Conservation (phyloP, 495 filamentous ascomycete genomes). For the Penicillium paxilli region DNA sequence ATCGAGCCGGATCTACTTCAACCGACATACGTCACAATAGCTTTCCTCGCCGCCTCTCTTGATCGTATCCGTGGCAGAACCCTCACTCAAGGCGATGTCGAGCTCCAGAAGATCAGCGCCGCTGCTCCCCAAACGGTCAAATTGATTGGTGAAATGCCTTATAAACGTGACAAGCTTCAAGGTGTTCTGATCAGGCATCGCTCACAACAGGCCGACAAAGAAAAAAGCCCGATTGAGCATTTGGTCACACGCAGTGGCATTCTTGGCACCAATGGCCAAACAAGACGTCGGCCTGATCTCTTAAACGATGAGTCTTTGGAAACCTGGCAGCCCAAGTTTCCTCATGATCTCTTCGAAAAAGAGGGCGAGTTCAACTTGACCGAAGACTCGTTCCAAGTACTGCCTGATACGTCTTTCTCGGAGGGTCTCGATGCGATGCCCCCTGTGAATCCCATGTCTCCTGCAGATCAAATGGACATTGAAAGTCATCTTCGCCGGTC, state of each 20-base stretch:
- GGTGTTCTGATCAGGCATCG: slow-evolving; percentile 35
- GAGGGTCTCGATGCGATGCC: not conserved
- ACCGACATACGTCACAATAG: slow-evolving; percentile 55
- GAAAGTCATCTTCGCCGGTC: slow-evolving; percentile 3
- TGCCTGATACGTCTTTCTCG: not conserved
- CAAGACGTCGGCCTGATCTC: not conserved
- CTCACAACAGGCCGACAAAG: slow-evolving; percentile 11
- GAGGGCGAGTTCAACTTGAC: not conserved
- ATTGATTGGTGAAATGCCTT: slow-evolving; percentile 55
- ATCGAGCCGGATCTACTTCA: slow-evolving; percentile 42
- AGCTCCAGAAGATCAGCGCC: slow-evolving; percentile 32
- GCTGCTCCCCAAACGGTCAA: slow-evolving; percentile 52
- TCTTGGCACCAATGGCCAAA: not conserved
- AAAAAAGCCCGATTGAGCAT: not conserved
- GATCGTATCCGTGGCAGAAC: slow-evolving; percentile 40
- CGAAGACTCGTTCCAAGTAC: too few relatives aligned
- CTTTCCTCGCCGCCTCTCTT: slow-evolving; percentile 52
- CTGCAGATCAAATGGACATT: slow-evolving; percentile 7
- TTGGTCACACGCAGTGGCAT: slow-evolving; percentile 16
- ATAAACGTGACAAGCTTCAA: slow-evolving; percentile 41
- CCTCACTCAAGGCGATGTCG: slow-evolving; percentile 26
- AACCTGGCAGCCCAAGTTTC: not conserved
- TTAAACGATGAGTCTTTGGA: not conserved
- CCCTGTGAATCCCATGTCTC: not conserved
- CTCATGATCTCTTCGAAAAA: not conserved